Conservation (phyloP, 2,329 filamentous ascomycete genomes). For the Phymatotrichopsis omnivora region DNA sequence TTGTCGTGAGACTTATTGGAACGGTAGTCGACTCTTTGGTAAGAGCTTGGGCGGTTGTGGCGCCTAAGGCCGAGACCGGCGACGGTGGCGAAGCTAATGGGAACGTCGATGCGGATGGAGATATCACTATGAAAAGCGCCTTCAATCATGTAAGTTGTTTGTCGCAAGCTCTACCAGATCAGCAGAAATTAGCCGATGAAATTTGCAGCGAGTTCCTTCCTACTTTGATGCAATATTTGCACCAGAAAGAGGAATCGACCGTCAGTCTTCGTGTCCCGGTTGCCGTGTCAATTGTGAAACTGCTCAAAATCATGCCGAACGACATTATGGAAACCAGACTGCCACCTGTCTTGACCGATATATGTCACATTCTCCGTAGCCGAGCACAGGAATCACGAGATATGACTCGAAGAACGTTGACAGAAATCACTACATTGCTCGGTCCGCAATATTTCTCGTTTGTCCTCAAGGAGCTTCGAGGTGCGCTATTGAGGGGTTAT, state of each 20-base stretch:
- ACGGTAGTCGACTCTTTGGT: constrained; percentile 66
- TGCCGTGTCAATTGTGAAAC: constrained; percentile 77
- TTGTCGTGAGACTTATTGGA: constrained; percentile 69
- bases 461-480: constrained; percentile 80
- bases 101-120: constrained; percentile 21
- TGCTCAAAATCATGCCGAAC: constrained; percentile 68
- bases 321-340: constrained; percentile 63
- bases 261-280: constrained; percentile 89
- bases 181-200: constrained; percentile 59
- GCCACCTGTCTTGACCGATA: constrained; percentile 76
- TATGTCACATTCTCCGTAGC: constrained; percentile 85
- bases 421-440: constrained; percentile 69
- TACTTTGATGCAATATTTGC: constrained; percentile 69
- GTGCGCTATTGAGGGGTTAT: constrained; percentile 73
- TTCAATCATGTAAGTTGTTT: constrained; percentile 40
- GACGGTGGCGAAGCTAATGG: constrained; percentile 15
- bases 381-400: constrained; percentile 82
- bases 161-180: constrained; percentile 54
- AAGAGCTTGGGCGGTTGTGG: constrained; percentile 42
- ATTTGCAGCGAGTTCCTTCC: constrained; percentile 67
- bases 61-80: constrained; percentile 31
- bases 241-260: constrained; percentile 88
- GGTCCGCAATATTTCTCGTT: constrained; percentile 81
- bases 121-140: constrained; percentile 23
- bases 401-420: constrained; percentile 77